Percentiles rank a stretch among this genome's conserved stretches.
phyloP scores from a whole-genome alignment of 306 rosid genomes.

The Begonia peltatifolia region DNA sequence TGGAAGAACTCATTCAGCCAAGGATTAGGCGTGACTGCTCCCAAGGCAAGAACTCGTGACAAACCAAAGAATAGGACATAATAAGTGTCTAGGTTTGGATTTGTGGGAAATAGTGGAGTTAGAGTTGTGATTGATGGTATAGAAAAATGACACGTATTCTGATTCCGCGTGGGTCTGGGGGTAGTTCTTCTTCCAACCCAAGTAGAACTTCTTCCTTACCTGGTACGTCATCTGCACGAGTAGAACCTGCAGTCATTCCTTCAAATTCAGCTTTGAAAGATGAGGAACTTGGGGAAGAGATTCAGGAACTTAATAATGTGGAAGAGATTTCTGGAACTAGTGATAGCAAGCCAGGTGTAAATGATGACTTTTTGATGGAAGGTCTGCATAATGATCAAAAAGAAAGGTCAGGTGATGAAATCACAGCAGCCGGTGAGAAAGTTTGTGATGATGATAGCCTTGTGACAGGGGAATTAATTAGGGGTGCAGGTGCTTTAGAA shows the following conservation, averaged over 20 bases:
- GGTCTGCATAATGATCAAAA: conserved; percentile 25
- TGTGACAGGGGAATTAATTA: conserved; percentile 22
- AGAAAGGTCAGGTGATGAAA: conserved; percentile 25
- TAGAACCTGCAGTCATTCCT: conserved; percentile 27
- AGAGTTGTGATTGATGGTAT: conserved; percentile 7
- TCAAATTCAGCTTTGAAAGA: conserved; percentile 32
- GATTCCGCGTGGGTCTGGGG: conserved; percentile 65
- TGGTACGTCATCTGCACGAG: conserved; percentile 30
- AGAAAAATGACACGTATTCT: conserved; percentile 58
- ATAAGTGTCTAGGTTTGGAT: conserved; percentile 20
- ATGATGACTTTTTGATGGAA: conserved; percentile 31
- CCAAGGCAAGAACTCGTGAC: conserved; percentile 91
- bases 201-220: conserved; percentile 36
- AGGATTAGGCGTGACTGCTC: conserved; percentile 78
- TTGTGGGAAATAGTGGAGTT: conserved; percentile 5
- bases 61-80: conserved; percentile 26
- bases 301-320: conserved; percentile 18
- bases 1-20: conserved; percentile 53
- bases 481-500: conserved; percentile 18
- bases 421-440: conserved; percentile 22
- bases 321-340: conserved; percentile 32
- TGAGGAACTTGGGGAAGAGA: conserved; percentile 47
- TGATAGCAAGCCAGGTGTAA: conserved; percentile 23
- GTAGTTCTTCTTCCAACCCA: conserved; percentile 47
- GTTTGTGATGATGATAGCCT: conserved; percentile 24